Base-by-base conservation (phyloP, 139 green algal genomes). In the Coelastrella sp. region DNA sequence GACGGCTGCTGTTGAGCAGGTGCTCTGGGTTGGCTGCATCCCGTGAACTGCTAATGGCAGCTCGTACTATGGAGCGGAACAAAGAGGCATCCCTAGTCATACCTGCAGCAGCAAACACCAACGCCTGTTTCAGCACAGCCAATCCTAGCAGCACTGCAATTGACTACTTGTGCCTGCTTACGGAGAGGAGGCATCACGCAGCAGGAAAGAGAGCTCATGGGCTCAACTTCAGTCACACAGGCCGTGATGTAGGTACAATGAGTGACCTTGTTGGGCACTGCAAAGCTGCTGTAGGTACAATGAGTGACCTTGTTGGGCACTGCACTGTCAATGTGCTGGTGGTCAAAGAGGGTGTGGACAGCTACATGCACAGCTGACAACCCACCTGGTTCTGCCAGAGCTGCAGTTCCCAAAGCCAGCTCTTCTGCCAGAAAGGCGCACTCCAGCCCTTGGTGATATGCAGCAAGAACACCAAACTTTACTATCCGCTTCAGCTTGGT, bases 401-500 rank as follows among this genome's bases (percentile, higher is more conserved):
- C 87, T 20, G 84, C 85, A 35, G 89, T 90, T 6, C 84, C 88
- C n/a, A 91, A 82, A 8, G 88, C 88, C 79, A 96, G 63, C 90
- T 96, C 75, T 81, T 97, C 94, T 25, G 93, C 90, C 66, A 98
- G 76, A 81, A 97, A 95, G 0, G 94, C 92, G 10, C 82, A 75
- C 92, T 98, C 96, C 59, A 97, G 86, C 7, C 91, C 85, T 11
- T 79, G 57, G 59, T 93, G 93, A 84, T 95, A 97, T 9, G 96
- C 95, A n/a, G 96, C 93, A 84, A 96, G 94, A 56, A 94, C 92
- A 22, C 93, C 95, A 92, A 97, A 96, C 85, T 88, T 87, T 88
- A 95, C 59, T 17, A 94, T 89, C 0, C 89, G 89, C 89, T 96
- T 96, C 8, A 97, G 72, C 61, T 76, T 74, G 4, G 63, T 56